Conservation (phyloP, 73 alveolate species). For the Paramecium primaurelia region DNA sequence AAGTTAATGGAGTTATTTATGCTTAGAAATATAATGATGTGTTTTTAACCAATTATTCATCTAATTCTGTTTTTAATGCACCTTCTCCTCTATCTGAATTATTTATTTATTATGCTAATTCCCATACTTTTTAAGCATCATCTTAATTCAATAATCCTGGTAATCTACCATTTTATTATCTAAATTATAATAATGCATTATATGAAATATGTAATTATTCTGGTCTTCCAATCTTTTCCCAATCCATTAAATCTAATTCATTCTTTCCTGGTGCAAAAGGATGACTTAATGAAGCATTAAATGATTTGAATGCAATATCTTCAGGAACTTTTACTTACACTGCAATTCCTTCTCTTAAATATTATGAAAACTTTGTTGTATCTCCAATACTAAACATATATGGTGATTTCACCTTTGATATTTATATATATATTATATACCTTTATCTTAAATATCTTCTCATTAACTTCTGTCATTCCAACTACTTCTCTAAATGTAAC, state of each 20-base stretch:
- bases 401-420: slow-evolving; percentile 50
- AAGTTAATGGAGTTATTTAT: slow-evolving; percentile 91
- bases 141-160: slow-evolving; percentile 75
- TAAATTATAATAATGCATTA: slow-evolving; percentile 68
- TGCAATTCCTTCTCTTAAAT: slow-evolving; percentile 94
- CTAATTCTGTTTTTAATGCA: slow-evolving; percentile 72
- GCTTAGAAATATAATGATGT: slow-evolving; percentile 82
- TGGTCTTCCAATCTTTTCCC: slow-evolving; percentile 86
- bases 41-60: slow-evolving; percentile 80
- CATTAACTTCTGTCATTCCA: slow-evolving; percentile 98
- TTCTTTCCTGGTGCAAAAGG: slow-evolving; percentile 79
- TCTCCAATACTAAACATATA: slow-evolving; percentile 92
- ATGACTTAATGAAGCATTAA: slow-evolving; percentile 65
- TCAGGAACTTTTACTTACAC: slow-evolving; percentile 87
- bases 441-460: slow-evolving; percentile 67
- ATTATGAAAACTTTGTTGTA: slow-evolving; percentile 84
- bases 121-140: slow-evolving; percentile 72
- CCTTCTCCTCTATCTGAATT: slow-evolving; percentile 72
- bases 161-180: slow-evolving; percentile 62
- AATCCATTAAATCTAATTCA: slow-evolving; percentile 83
- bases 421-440: slow-evolving; percentile 67
- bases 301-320: slow-evolving; percentile 65
- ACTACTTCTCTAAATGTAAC: slow-evolving; percentile 96
- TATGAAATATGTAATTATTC: slow-evolving; percentile 81
- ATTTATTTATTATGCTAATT: slow-evolving; percentile 75